Evolutionary conservation across 2,329 filamentous ascomycete genomes (phyloP).

Genomic region (Penicillium sp.): DNA sequence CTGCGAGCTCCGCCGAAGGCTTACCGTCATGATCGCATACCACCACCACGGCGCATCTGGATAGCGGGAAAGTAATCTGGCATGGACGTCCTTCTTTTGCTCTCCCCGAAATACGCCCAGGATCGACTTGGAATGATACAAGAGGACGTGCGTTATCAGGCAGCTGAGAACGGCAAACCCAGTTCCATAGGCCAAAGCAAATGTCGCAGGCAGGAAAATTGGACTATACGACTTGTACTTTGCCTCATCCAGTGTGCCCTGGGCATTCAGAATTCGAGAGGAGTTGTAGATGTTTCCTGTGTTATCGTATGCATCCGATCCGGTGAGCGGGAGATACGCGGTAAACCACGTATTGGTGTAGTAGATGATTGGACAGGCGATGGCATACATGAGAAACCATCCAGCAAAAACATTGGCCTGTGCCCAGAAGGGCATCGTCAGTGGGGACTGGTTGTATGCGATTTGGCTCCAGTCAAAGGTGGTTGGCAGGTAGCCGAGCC

Average conservation of each 20-base stretch:
- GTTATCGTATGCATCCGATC: conserved; percentile 30
- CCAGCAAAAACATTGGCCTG: conserved; percentile 40
- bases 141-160: too few species aligned
- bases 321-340: conserved; percentile 30
- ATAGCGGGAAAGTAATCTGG: conserved; percentile 42
- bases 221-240: conserved; percentile 64
- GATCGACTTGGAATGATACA: conserved; percentile 54
- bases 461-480: conserved; percentile 38
- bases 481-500: conserved; percentile 30
- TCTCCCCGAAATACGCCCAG: conserved; percentile 28
- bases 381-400: too few species aligned
- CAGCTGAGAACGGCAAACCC: too few species aligned
- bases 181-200: too few species aligned
- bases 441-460: conserved; percentile 35
- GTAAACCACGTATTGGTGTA: conserved; percentile 33
- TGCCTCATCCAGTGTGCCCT: conserved; percentile 56
- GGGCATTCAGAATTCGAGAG: conserved; percentile 52
- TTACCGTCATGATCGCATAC: conserved; percentile 42
- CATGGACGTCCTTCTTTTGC: conserved; percentile 45
- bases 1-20: too few species aligned
- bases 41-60: conserved; percentile 43
- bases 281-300: conserved; percentile 59
- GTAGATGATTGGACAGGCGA: conserved; percentile 32
- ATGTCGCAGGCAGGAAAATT: too few species aligned
- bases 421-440: conserved; percentile 40